Evolutionary conservation across 1,284 basidiomycete genomes (phyloP), one percentile per base, ranked within the genome.

Genomic region (Gymnopus androsaceus): DNA sequence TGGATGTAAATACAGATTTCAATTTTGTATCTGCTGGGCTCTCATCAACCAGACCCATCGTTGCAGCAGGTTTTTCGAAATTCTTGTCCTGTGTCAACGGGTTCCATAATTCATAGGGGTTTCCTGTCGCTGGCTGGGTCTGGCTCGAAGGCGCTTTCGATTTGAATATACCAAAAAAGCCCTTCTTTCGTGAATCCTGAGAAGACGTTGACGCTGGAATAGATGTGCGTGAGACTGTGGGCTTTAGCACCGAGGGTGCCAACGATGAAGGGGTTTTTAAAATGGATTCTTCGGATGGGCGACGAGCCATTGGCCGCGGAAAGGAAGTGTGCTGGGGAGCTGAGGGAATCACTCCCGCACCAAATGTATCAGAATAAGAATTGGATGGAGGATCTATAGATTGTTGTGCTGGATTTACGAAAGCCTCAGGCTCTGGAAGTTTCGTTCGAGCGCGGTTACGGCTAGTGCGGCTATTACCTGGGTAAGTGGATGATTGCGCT

Each of bases 181-280:
- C 69, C 59, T 68, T 73, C 58, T 70, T 71, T 15, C 65, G 64
- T 3, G 63, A 64, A 25, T 69, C 68, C 51, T 69, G 72, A 7
- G 72, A 72, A 19, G 70, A 68, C 3, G 70, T 55, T 30, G 75
- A 75, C 30, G 69, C 67, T 27, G 71, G 68, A n/a, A 71, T 65
- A 15, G 75, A 72, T 49, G 71, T 69, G 11, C 68, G 71, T 15
- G 73, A 75, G 44, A 57, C 54, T 12, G 74, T 69, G 7, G 72
- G 72, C 54, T 72, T 74, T 44, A 72, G 59, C 28, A 71, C 67
- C 4, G 80, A 78, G 0, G 71, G 75, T 3, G 78, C 75, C 14
- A 82, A 72, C 3, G 81, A 81, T 25, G 82, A 81, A n/a, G 82
- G 80, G 0, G 82, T 83, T 60, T 73, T 75, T 21, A 82, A 70